These are phyloP conservation scores for Boletus rubroflammeus DNA, from an alignment of 768 basidiomycete genomes.

Conservation along the genomic window DNA sequence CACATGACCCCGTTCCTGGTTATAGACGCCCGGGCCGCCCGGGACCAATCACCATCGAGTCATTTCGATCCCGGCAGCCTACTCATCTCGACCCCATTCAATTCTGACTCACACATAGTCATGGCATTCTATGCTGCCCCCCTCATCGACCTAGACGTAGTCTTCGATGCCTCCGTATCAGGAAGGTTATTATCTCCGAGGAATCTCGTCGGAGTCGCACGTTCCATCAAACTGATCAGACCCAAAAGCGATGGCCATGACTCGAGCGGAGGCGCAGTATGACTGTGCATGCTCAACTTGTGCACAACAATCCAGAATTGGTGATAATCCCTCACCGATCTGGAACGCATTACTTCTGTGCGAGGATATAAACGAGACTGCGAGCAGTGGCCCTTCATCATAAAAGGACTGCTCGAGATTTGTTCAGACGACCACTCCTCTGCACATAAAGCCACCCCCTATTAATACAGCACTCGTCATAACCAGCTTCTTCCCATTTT, in stretches of 20 bases:
- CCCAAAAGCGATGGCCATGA: background rate
- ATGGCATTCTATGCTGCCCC: background rate
- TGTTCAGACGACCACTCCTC: background rate
- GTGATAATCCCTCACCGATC: background rate
- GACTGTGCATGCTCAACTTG: too few species aligned
- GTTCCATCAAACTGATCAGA: too few species aligned
- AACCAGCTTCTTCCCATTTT: background rate
- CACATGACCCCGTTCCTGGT: too few species aligned
- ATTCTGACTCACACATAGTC: background rate
- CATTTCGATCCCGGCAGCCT: background rate
- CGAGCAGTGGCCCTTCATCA: background rate
- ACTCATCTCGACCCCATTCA: background rate
- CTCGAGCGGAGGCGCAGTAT: background rate
- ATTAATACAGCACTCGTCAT: background rate
- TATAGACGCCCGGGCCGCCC: background rate
- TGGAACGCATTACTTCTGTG: background rate
- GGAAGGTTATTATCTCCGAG: background rate
- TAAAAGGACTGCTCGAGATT: background rate
- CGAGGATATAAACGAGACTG: slow-evolving; percentile 3
- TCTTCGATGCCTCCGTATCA: too few species aligned
- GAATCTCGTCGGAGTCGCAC: background rate
- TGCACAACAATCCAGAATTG: background rate
- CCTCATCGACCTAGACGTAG: background rate
- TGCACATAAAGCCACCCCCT: background rate
- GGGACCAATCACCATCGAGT: background rate